These are phyloP conservation scores for Dothidotthia symphoricarpi DNA, from an alignment of 2,329 filamentous ascomycete species.

Conservation along the genomic window DNA sequence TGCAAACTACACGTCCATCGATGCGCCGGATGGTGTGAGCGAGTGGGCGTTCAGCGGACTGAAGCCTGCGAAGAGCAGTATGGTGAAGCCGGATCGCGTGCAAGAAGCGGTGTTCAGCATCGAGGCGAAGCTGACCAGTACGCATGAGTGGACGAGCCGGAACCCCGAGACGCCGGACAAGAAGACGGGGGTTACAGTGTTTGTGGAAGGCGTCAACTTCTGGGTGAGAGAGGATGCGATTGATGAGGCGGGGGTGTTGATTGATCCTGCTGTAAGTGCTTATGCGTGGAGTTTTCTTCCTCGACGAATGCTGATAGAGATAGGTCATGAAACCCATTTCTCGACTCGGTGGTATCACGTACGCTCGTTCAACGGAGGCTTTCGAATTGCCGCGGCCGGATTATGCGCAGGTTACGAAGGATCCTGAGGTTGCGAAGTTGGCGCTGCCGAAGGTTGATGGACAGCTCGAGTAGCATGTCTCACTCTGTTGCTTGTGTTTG, in stretches of 20 bases:
- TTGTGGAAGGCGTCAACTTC: constrained; percentile 82
- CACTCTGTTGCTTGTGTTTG: not conserved
- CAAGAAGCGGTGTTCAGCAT: constrained; percentile 79
- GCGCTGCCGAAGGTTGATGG: constrained; percentile 45
- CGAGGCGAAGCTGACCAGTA: constrained; percentile 74
- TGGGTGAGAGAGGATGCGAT: constrained; percentile 89
- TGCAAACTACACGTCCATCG: constrained; percentile 76
- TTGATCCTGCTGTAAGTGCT: constrained; percentile 67
- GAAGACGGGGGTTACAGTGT: constrained; percentile 70
- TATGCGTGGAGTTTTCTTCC: not conserved
- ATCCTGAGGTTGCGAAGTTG: constrained; percentile 59
- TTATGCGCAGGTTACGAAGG: constrained; percentile 47
- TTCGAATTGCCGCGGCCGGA: constrained; percentile 67
- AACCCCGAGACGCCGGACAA: constrained; percentile 61
- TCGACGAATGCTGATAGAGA: constrained; percentile 2
- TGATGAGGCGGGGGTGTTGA: constrained; percentile 69
- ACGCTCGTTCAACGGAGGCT: constrained; percentile 67
- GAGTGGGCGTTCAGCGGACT: constrained; percentile 81
- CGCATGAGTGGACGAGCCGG: constrained; percentile 74
- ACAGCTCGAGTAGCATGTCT: constrained; percentile 21
- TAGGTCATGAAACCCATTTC: constrained; percentile 71
- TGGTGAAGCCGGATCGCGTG: constrained; percentile 70
- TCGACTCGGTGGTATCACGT: constrained; percentile 82
- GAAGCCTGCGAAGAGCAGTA: constrained; percentile 63
- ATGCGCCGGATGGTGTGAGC: constrained; percentile 71